A percentile compares a stretch with the other conserved stretches of the same genome.
Conservation (phyloP, 768 basidiomycete species). For the Podaxis sp. region DNA sequence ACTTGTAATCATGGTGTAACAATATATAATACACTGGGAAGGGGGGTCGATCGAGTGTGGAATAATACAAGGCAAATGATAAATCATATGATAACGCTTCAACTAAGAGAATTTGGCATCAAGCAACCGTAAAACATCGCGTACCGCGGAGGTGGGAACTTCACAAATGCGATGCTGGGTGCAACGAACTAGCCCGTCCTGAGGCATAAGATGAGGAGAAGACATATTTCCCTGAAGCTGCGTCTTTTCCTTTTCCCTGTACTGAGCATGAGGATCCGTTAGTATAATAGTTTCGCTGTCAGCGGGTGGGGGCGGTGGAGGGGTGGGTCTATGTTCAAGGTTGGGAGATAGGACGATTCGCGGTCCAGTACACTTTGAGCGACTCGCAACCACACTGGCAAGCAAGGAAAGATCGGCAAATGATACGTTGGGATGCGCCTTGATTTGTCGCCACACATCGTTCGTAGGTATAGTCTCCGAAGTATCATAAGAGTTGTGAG, state of each 20-base stretch:
- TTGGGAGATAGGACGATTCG: constrained; percentile 50
- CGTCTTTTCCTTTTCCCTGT: constrained; percentile 31
- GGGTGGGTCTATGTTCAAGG: constrained; percentile 14
- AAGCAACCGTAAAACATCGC: constrained; percentile 69
- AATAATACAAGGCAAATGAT: constrained; percentile 3
- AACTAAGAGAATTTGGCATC: constrained; percentile 54
- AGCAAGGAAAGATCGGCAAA: constrained; percentile 81
- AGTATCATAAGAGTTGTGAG: constrained; percentile 13
- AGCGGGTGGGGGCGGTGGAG: constrained; percentile 17
- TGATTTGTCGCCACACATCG: constrained; percentile 80
- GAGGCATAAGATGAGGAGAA: constrained; percentile 52
- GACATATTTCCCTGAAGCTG: constrained; percentile 25
- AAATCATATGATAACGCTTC: constrained; percentile 3
- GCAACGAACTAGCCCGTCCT: constrained; percentile 59
- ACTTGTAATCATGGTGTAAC: constrained; percentile 4
- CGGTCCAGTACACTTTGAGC: constrained; percentile 74
- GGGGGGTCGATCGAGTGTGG: not conserved
- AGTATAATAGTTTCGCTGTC: constrained; percentile 33
- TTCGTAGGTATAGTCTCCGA: constrained; percentile 69
- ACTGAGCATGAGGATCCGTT: constrained; percentile 51
- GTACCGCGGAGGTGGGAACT: constrained; percentile 70
- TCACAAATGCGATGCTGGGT: constrained; percentile 59
- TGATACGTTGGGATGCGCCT: constrained; percentile 83
- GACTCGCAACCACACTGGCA: constrained; percentile 84
- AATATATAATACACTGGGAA: constrained; percentile 8